These are phyloP conservation scores for Epichloe amarillans DNA, from an alignment of 2,329 filamentous ascomycete species.

Conservation along the genomic window DNA sequence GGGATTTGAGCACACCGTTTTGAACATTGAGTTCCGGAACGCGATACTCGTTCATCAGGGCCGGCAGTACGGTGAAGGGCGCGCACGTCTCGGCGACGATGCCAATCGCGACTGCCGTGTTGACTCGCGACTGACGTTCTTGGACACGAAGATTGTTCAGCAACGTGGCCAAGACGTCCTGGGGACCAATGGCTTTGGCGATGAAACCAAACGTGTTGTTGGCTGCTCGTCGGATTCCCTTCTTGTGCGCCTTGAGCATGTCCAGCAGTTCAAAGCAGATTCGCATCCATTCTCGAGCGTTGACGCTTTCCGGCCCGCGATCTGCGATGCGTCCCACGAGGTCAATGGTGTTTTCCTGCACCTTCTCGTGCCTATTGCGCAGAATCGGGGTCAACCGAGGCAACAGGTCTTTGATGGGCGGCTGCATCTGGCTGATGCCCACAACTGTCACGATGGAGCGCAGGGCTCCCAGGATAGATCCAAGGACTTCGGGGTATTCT, in stretches of 20 bases:
- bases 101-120: conserved; percentile 94
- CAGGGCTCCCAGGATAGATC: conserved; percentile 87
- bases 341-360: conserved; percentile 98
- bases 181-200: conserved; percentile 94
- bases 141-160: conserved; percentile 95
- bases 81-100: conserved; percentile 98
- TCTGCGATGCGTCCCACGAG: conserved; percentile 96
- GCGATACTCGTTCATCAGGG: conserved; percentile 98
- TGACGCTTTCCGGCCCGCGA: conserved; percentile 89
- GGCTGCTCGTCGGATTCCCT: conserved; percentile 91
- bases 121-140: conserved; percentile 95
- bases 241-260: conserved; percentile 99
- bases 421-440: conserved; percentile 96
- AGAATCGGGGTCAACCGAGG: conserved; percentile 95
- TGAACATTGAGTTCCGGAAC: conserved; percentile 98
- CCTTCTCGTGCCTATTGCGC: conserved; percentile 96
- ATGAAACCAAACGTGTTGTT: conserved; percentile 99
- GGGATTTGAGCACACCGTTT: conserved; percentile 92
- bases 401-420: conserved; percentile 89
- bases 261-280: conserved; percentile 98
- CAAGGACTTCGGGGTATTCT: conserved; percentile 94
- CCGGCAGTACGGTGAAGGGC: conserved; percentile 95
- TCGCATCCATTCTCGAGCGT: conserved; percentile 97
- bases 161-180: conserved; percentile 89
- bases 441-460: conserved; percentile 96